Base-by-base conservation (phyloP, 257 asterid species). In the Prunella vulgaris region DNA sequence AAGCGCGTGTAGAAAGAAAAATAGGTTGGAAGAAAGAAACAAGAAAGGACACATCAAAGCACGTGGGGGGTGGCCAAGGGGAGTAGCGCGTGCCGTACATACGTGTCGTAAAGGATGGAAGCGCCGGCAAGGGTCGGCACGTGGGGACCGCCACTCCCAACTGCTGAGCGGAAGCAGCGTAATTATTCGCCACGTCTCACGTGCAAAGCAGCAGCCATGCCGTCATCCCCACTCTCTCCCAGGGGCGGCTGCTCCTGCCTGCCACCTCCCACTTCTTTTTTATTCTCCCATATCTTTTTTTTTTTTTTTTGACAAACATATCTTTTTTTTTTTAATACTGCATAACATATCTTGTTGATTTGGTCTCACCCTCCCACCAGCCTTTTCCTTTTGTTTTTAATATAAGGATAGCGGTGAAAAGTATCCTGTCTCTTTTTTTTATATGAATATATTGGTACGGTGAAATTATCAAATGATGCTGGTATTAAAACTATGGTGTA, bases 61-160 rank as follows among this genome's bases (percentile, higher is more conserved):
- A 66, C 71, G 63, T 51, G 20, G n/a, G n/a, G 42, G 12, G 24
- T 57, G 30, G 48, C 42, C 48, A 38, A 0, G 44, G 44, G 49
- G 14, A 62, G 30, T 10, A 28, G 33, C 21, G 59, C 5, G 52
- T 24, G n/a, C n/a, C n/a, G n/a, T n/a, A n/a, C n/a, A n/a, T n/a
- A 82, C 79, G 89, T 77, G 84, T 77, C 75, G 33, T 61, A 44
- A 64, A 42, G 7, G 7, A 74, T 33, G 75, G 12, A 44, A 77
- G 78, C 73, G 88, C 81, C 86, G 87, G 80, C 79, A 22, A 18
- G 74, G 64, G 83, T 68, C 81, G 79, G 77, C 80, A 74, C 59
- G 83, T 71, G 81, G 87, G 81, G 70, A 33, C 85, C 66, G 54
- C 58, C 71, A 44, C 18, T 24, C 60, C 51, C 71, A 48, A 33